Evolutionary conservation across 1,284 basidiomycete species (phyloP).

Genomic region (Anthracocystis setariae): DNA sequence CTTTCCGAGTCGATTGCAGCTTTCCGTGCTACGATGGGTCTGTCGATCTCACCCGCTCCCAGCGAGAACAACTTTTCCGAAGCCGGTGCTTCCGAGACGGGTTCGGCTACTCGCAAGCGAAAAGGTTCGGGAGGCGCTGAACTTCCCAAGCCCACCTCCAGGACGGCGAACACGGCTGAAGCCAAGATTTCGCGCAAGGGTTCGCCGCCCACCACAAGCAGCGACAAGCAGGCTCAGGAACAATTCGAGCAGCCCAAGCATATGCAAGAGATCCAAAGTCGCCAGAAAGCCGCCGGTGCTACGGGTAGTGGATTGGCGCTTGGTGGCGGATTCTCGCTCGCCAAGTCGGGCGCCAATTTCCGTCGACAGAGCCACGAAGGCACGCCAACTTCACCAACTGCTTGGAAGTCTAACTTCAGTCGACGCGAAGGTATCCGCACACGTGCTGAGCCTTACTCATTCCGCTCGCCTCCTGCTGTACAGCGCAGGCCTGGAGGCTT

Average conservation of each 20-base stretch:
- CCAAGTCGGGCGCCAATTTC: constrained; percentile 44
- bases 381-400: neutral
- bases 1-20: constrained; percentile 44
- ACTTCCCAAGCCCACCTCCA: constrained; percentile 26
- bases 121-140: constrained; percentile 25
- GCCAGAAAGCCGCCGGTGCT: constrained; percentile 1
- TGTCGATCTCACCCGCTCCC: constrained; percentile 38
- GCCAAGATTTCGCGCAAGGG: constrained; percentile 25
- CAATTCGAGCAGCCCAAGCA: constrained; percentile 30
- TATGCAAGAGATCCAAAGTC: constrained; percentile 34
- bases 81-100: constrained; percentile 18
- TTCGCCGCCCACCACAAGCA: constrained; percentile 12
- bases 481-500: constrained; percentile 45
- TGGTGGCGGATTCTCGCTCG: constrained; percentile 47
- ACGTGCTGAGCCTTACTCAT: constrained; percentile 14
- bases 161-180: constrained; percentile 17
- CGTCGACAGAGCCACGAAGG: constrained; percentile 27
- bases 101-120: constrained; percentile 26
- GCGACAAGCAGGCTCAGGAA: neutral
- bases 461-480: constrained; percentile 33
- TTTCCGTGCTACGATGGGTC: constrained; percentile 39
- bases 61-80: constrained; percentile 16
- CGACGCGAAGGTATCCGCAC: constrained; percentile 12
- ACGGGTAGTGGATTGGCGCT: constrained; percentile 34
- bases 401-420: constrained; percentile 17